These are phyloP conservation scores for Ceratocystis cacaofunesta DNA, from an alignment of 2,329 filamentous ascomycete species.

Conservation along the genomic window DNA sequence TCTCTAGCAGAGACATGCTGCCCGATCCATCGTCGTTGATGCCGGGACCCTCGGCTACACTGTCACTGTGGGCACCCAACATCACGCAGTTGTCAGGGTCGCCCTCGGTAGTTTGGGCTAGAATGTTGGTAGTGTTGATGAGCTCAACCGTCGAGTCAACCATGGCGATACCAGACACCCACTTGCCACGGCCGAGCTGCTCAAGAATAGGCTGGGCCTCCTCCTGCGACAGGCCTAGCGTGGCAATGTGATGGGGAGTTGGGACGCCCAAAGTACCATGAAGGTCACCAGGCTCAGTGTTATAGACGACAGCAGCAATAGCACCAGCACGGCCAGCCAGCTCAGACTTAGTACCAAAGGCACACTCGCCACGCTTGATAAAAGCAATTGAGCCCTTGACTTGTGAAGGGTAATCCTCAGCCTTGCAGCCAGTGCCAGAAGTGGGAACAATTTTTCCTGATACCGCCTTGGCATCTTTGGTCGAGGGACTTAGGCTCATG, in stretches of 20 bases:
- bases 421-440: conserved; percentile 46
- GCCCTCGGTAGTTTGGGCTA: conserved; percentile 45
- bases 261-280: conserved; percentile 55
- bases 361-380: conserved; percentile 52
- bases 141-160: conserved; percentile 42
- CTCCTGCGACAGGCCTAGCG: conserved; percentile 47
- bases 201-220: conserved; percentile 43
- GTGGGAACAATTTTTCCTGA: conserved; percentile 46
- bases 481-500: conserved; percentile 55
- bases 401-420: conserved; percentile 45
- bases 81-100: conserved; percentile 50
- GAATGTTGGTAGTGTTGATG: conserved; percentile 43
- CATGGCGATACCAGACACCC: conserved; percentile 41
- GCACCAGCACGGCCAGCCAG: conserved; percentile 56
- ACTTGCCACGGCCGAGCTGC: conserved; percentile 36
- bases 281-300: conserved; percentile 48
- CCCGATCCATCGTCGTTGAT: conserved; percentile 71
- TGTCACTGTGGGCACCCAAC: conserved; percentile 50
- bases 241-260: conserved; percentile 45
- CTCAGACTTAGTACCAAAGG: conserved; percentile 57
- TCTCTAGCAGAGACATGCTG: conserved; percentile 44
- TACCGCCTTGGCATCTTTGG: conserved; percentile 42
- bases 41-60: conserved; percentile 48
- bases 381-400: conserved; percentile 53
- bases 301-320: conserved; percentile 57